Evolutionary conservation across 2,329 filamentous ascomycete genomes (phyloP).

Genomic region (Waltergamsia citrina): DNA sequence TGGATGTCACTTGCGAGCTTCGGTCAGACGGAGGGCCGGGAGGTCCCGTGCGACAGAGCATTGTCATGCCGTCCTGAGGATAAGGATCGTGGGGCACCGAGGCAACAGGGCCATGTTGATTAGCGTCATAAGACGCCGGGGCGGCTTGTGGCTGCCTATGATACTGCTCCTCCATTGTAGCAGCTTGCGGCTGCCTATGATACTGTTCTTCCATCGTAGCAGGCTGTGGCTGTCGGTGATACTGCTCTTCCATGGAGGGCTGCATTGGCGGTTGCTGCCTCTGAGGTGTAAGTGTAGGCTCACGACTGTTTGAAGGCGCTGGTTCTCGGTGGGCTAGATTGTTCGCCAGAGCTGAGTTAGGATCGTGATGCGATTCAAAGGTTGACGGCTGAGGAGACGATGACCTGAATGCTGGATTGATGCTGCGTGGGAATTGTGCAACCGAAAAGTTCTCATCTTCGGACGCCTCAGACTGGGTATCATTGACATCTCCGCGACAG

Average conservation of each 20-base stretch:
- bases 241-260: conserved; percentile 14
- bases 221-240: conserved; percentile 10
- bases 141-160: conserved; percentile 10
- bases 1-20: conserved; percentile 41
- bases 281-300: conserved; percentile 42
- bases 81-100: conserved; percentile 86
- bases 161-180: too few species aligned
- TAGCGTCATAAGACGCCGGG: conserved; percentile 28
- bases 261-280: conserved; percentile 21
- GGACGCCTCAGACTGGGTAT: conserved; percentile 71
- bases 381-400: conserved; percentile 92
- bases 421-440: conserved; percentile 88
- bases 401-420: conserved; percentile 92
- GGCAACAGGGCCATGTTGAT: conserved; percentile 52
- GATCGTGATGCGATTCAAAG: conserved; percentile 86
- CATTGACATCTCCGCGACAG: conserved; percentile 75
- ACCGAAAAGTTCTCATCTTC: conserved; percentile 89
- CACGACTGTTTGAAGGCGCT: conserved; percentile 33
- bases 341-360: conserved; percentile 61
- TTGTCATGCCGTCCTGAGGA: conserved; percentile 92
- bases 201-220: too few species aligned
- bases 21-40: conserved; percentile 53
- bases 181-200: conserved; percentile 9
- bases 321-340: conserved; percentile 54
- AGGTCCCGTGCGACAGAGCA: conserved; percentile 76